Evolutionary conservation across 1,139 yeast species (phyloP), one percentile per base, ranked within the genome.

Genomic region (Magnusiomyces clavatus): DNA sequence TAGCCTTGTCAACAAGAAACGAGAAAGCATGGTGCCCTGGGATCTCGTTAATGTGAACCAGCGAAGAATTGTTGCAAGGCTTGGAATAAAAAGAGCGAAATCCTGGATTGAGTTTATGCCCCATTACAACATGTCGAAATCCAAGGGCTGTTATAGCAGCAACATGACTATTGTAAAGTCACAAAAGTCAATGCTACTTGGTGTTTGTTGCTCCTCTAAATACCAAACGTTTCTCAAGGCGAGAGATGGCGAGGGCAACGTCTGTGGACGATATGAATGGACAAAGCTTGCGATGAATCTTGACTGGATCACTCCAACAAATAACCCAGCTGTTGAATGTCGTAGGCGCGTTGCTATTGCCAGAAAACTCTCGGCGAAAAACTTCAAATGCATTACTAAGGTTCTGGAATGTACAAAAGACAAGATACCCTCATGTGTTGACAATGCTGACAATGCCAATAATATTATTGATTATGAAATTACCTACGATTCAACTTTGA

Each of bases 381-480:
- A 24, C 8, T 8, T 24, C 31, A 24, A 24, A 24, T 24, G 31
- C 31, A 4, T 24, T 8, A 24, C 31, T 8, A 24, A 24, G 31
- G 31, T 24, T 24, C 31, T 24, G 4, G 8, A 24, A 5, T 24
- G 31, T 24, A 8, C 8, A 24, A 24, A 24, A 24, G 31, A 24
- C 8, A 24, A 24, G 31, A 24, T 24, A 24, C 31, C 19, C 42
- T 12, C 42, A 39, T 39, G 42, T 39, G 14, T 19, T 19, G 42
- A 17, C n/a, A 39, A 20, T 10, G 19, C 42, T 17, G 12, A 39
- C 10, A 6, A 10, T n/a, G 20, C 47, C 19, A 34, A 34, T 8
- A 44, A 38, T 11, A 34, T 39, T 24, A 51, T 56, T 38, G 57
- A 57, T 48, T 58, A 57, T 34, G 56, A 56, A 34, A 47, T 58